phyloP scores from a whole-genome alignment of 495 filamentous ascomycete genomes.

The Hypoxylon intermedium region DNA sequence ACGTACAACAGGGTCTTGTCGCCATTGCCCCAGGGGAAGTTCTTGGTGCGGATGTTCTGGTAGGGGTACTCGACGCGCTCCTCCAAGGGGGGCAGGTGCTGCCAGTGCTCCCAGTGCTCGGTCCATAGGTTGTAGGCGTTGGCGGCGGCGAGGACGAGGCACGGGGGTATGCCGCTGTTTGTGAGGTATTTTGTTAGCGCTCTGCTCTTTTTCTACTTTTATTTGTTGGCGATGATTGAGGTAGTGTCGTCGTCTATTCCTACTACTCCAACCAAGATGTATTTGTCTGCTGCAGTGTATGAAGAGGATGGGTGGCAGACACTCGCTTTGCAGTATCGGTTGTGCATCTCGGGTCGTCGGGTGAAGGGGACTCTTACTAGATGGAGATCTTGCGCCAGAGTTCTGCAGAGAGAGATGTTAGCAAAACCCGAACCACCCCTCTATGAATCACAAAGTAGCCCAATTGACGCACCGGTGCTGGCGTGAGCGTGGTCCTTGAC shows the following conservation, averaged over 20 bases:
- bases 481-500: slow-evolving; percentile 85
- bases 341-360: slow-evolving; percentile 5
- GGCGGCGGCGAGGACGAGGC: slow-evolving; percentile 68
- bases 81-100: slow-evolving; percentile 83
- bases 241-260: no score
- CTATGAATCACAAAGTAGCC: not conserved
- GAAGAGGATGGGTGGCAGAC: no score
- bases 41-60: slow-evolving; percentile 91
- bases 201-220: slow-evolving; percentile 10
- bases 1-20: slow-evolving; percentile 71
- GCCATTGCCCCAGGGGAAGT: slow-evolving; percentile 89
- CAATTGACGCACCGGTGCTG: slow-evolving; percentile 70
- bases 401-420: slow-evolving; percentile 64
- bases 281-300: no score
- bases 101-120: slow-evolving; percentile 96
- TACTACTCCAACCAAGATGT: no score
- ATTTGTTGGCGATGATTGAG: no score
- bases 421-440: not conserved
- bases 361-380: slow-evolving; percentile 67
- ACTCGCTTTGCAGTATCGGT: no score
- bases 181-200: slow-evolving; percentile 31
- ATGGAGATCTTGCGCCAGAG: slow-evolving; percentile 93
- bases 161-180: slow-evolving; percentile 70
- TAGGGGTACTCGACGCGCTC: slow-evolving; percentile 90
- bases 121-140: slow-evolving; percentile 91